These are phyloP conservation scores for Sclerotinia glacialis DNA, from an alignment of 2,329 filamentous ascomycete species.

Conservation along the genomic window DNA sequence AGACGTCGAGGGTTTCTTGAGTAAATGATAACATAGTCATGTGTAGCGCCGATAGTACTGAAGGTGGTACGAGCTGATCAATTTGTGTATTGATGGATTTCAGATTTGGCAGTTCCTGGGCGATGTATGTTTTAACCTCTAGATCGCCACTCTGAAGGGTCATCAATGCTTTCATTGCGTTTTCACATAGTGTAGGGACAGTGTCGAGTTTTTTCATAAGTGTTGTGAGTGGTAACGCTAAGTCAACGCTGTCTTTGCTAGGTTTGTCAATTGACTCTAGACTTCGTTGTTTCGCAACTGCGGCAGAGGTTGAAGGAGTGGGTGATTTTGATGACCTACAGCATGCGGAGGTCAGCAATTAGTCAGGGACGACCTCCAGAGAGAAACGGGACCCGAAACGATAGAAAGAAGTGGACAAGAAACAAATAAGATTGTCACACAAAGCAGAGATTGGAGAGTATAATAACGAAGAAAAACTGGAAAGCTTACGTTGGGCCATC, in stretches of 20 bases:
- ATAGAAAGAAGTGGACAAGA: not conserved
- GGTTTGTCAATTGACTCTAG: not conserved
- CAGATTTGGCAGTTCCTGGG: not conserved
- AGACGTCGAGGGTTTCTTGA: not conserved
- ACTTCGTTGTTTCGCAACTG: not conserved
- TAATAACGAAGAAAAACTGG: not conserved
- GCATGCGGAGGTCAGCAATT: not conserved
- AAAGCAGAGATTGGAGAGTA: not conserved
- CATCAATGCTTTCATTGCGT: not conserved
- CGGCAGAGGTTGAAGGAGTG: not conserved
- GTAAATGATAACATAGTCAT: not conserved
- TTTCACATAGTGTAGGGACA: not conserved
- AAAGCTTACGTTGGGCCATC: not conserved
- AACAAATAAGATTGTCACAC: not conserved
- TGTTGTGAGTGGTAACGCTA: not conserved
- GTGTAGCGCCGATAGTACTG: not conserved
- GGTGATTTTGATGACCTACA: not conserved
- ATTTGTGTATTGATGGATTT: not conserved
- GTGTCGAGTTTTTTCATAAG: not conserved
- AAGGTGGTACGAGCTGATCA: constrained; percentile 8
- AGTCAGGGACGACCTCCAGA: not conserved
- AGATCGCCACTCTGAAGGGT: not conserved
- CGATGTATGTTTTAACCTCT: not conserved
- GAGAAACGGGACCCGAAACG: not conserved
- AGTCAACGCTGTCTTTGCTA: not conserved